Base-by-base conservation (phyloP, 345 rosid species). In the Leavenworthia alabamica region DNA sequence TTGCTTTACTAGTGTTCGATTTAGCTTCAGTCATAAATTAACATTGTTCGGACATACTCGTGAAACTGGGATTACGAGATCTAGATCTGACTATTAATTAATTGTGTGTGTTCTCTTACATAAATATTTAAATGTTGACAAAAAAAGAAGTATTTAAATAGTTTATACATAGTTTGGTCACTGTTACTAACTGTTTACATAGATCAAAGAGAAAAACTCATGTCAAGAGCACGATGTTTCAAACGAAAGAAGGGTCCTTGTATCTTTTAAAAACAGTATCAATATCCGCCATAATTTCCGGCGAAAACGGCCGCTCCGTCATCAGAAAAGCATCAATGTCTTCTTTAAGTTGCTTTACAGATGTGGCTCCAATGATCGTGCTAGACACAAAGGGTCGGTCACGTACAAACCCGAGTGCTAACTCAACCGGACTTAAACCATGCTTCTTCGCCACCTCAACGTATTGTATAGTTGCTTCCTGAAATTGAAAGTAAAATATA, bases 381-480 rank as follows among this genome's bases (percentile, higher is more conserved):
- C 95, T 88, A 0, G 87, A 78, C 83, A 88, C 79, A 63, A 86
- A 88, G 0, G 96, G 89, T 2, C 82, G 80, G 63, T 92, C 98
- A 48, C 98, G 64, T 7, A 65, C 86, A 56, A 88, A 88, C 31
- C 86, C 90, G 0, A 88, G 86, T 0, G 96, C 92, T 43, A 88
- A 79, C 74, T 88, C 76, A 26, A 92, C 86, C 0, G 80, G 94
- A 51, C 80, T 84, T 56, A 88, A 71, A 31, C 96, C 83, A 23
- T 84, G 86, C 74, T 84, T 88, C 80, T 75, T 77, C 0, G 82
- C 96, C 43, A 79, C 36, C 76, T 88, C 90, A 9, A 84, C 17
- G 56, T 88, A 92, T 56, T 78, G 46, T 8, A 68, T 51, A 0
- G 96, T 88, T 31, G 90, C 93, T 79, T 86, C 95, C 96, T 88